A percentile compares a stretch with the other conserved stretches of the same genome.
Conservation (phyloP, 2,329 filamentous ascomycete genomes). For the Alternaria viburni region DNA sequence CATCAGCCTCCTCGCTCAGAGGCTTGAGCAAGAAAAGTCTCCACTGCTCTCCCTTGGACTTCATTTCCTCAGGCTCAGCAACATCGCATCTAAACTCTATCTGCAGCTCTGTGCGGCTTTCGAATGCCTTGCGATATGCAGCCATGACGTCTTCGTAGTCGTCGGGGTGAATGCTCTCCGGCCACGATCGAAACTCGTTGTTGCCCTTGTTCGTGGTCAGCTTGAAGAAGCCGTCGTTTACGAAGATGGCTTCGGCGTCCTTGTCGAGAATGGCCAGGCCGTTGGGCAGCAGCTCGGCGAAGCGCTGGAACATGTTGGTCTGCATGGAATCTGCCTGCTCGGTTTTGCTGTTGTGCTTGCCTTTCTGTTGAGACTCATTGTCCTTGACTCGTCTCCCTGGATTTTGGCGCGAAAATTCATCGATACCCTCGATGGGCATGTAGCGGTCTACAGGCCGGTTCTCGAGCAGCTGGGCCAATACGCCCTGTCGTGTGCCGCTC, state of each 20-base stretch:
- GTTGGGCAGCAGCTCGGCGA: slow-evolving; percentile 55
- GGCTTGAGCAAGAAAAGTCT: slow-evolving; percentile 53
- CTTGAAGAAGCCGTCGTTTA: slow-evolving; percentile 55
- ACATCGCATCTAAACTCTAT: slow-evolving; percentile 53
- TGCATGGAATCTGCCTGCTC: slow-evolving; percentile 41
- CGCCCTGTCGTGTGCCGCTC: slow-evolving; percentile 37
- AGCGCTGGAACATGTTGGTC: slow-evolving; percentile 52
- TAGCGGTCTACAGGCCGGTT: slow-evolving; percentile 28
- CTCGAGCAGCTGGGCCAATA: slow-evolving; percentile 40
- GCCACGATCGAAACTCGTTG: slow-evolving; percentile 54
- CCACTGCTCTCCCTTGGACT: slow-evolving; percentile 41
- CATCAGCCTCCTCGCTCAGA: slow-evolving; percentile 50
- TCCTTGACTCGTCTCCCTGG: slow-evolving; percentile 20
- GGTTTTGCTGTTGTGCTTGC: background rate
- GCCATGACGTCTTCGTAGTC: slow-evolving; percentile 55
- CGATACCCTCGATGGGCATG: slow-evolving; percentile 33
- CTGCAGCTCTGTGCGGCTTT: slow-evolving; percentile 45
- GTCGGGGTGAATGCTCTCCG: slow-evolving; percentile 53
- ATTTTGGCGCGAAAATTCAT: slow-evolving; percentile 21
- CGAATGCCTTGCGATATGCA: slow-evolving; percentile 53
- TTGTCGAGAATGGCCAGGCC: slow-evolving; percentile 55
- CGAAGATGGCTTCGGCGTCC: slow-evolving; percentile 53
- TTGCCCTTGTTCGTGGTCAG: slow-evolving; percentile 52
- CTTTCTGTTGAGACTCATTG: slow-evolving; percentile 6
- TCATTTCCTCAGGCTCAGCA: slow-evolving; percentile 30